These are phyloP conservation scores for Monascus ruber DNA, from an alignment of 2,329 filamentous ascomycete species.

Conservation along the genomic window DNA sequence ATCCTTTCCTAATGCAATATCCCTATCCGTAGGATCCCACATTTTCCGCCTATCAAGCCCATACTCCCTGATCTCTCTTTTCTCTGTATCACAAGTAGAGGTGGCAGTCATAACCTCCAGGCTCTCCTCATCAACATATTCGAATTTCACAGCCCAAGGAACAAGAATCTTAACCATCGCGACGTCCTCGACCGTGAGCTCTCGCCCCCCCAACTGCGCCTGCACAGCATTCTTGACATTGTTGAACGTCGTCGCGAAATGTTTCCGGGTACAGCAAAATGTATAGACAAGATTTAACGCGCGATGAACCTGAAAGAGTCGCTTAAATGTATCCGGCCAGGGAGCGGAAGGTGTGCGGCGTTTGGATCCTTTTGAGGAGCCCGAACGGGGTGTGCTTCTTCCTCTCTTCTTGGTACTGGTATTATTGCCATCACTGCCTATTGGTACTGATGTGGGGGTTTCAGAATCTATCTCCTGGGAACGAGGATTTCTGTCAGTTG, in stretches of 20 bases:
- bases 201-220: constrained; percentile 57
- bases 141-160: constrained; percentile 68
- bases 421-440: no score
- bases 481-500: not conserved
- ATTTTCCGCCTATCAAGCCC: constrained; percentile 41
- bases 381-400: no score
- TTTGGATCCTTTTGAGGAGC: not conserved
- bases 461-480: not conserved
- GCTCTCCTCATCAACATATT: constrained; percentile 74
- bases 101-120: constrained; percentile 69
- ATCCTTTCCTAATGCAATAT: constrained; percentile 23
- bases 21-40: constrained; percentile 8
- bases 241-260: constrained; percentile 82
- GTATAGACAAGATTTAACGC: constrained; percentile 90
- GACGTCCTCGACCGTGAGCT: constrained; percentile 64
- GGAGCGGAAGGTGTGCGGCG: constrained; percentile 31
- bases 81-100: constrained; percentile 14
- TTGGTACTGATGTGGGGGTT: no score
- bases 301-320: constrained; percentile 63
- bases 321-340: constrained; percentile 67
- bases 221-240: constrained; percentile 79
- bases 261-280: constrained; percentile 86
- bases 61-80: constrained; percentile 48
- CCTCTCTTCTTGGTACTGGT: no score
- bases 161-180: constrained; percentile 69